Base-by-base conservation (phyloP, 2,329 filamentous ascomycete genomes). In the Diplodia mutila region DNA sequence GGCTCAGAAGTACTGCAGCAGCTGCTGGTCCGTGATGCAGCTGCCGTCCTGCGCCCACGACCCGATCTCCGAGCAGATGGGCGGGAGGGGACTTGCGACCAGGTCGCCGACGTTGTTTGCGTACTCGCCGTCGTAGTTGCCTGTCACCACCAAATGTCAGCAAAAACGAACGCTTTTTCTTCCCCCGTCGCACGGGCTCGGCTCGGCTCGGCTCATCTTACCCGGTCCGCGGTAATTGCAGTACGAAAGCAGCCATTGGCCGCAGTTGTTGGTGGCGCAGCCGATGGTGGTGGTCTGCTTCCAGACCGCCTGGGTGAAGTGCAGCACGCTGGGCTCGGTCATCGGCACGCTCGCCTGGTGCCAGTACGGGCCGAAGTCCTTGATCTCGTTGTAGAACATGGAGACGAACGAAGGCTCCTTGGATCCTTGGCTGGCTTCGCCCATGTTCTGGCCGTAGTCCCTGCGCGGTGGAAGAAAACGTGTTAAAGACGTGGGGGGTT, bases 401-500 rank as follows among this genome's bases (percentile, higher is more conserved):
- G 49, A 39, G 7, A 66, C 88, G 23, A 52, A 39, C 77, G 93
- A 91, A 6, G 73, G 67, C 61, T 75, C 61, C 76, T 82, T 84
- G 68, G 79, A 75, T 71, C 83, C 67, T 70, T 89, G 90, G 75
- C 90, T 94, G 70, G 77, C 76, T 92, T 96, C 97, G 81, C 90
- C 84, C 77, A 94, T 86, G 74, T 98, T 99, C 83, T 99, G 95
- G 71, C 95, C 95, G 76, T 95, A 96, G 51, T 85, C 84, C 65
- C 85, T 84, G 66, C 29, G 81, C 77, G 9, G 21, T 9, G n/a
- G n/a, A n/a, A n/a, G n/a, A n/a, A n/a, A 12, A 2, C 25, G 18
- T n/a, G 53, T 37, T 21, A 55, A 23, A 21, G n/a, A 37, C 3
- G n/a, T 2, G 29, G 29, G 1, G 16, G 8, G 9, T n/a, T n/a